Base-by-base conservation (phyloP, 2,329 filamentous ascomycete species). In the Samsoniella hepiali region DNA sequence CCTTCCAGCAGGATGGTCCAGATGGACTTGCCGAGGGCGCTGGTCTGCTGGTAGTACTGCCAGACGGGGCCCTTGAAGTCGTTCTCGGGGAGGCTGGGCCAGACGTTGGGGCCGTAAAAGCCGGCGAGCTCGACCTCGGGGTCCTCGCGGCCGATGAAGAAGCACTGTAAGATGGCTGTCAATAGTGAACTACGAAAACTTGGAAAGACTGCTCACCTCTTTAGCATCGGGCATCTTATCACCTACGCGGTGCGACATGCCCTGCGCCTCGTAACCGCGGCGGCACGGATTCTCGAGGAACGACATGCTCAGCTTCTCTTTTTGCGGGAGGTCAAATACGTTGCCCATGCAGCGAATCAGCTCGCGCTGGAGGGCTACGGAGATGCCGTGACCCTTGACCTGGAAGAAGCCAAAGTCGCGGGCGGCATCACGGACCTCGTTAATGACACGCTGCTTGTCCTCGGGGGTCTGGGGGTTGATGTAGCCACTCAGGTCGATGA, bases 361-460 rank as follows among this genome's bases (percentile, higher is more conserved):
- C 22, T 65, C 67, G 27, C 64, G 42, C 42, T 70, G 69, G 50
- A 67, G 49, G 29, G 66, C 64, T 2, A 65, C 22, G 32, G 69
- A 64, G 29, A 75, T 65, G 5, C 73, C 73, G 58, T 74, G 72
- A 6, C 71, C 72, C 40, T 69, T 67, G 2, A 72, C 67, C 56
- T 73, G 70, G 64, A 75, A 74, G 67, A 75, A 75, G 29, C 73
- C 73, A 53, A 69, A 71, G 1, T 54, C 67, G 1, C 63, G 65
- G 63, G 66, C 71, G 2, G 72, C 72, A 40, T 72, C 64, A 27
- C 69, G 49, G 29, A 51, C 15, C 5, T 7, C 29, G 5, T 31
- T 27, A 15, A 51, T 51, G 3, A 27, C 49, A 22, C 22, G 22
- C 22, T 22, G 22, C 22, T 22, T 22, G 22, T 22, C 22, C 22